Evolutionary conservation across 306 rosid species (phyloP).

Genomic region (Quercus aquifolioides): DNA sequence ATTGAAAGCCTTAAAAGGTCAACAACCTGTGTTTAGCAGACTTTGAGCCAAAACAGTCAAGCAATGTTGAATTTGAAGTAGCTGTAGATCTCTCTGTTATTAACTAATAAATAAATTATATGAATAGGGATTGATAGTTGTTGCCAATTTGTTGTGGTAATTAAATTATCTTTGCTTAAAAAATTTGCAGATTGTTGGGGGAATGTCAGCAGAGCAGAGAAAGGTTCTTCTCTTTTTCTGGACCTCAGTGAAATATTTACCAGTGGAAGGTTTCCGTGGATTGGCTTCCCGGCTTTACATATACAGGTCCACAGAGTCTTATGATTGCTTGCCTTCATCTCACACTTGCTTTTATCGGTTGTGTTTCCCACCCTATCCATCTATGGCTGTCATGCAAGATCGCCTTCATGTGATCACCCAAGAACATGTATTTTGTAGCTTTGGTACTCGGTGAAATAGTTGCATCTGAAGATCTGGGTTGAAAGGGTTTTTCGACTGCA

Average conservation of each 20-base stretch:
- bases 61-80: neutral
- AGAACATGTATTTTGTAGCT: constrained; percentile 84
- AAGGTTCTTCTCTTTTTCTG: constrained; percentile 81
- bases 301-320: constrained; percentile 46
- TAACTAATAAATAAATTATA: neutral
- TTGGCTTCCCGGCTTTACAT: constrained; percentile 64
- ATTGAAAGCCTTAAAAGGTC: too few species aligned
- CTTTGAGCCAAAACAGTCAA: neutral
- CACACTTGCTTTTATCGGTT: constrained; percentile 78
- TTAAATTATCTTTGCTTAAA: constrained; percentile 14
- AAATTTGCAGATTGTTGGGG: constrained; percentile 57
- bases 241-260: constrained; percentile 86
- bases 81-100: neutral
- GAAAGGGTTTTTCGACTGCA: constrained; percentile 47
- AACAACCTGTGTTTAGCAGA: too few species aligned
- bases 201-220: constrained; percentile 71
- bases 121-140: neutral
- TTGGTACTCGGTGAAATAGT: constrained; percentile 53
- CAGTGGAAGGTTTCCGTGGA: constrained; percentile 86
- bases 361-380: constrained; percentile 70
- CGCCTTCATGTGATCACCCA: constrained; percentile 72
- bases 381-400: constrained; percentile 50
- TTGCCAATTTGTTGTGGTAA: neutral
- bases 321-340: constrained; percentile 66
- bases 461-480: constrained; percentile 33